These are phyloP conservation scores for Daedalea quercina DNA, from an alignment of 768 basidiomycete species.

Conservation along the genomic window DNA sequence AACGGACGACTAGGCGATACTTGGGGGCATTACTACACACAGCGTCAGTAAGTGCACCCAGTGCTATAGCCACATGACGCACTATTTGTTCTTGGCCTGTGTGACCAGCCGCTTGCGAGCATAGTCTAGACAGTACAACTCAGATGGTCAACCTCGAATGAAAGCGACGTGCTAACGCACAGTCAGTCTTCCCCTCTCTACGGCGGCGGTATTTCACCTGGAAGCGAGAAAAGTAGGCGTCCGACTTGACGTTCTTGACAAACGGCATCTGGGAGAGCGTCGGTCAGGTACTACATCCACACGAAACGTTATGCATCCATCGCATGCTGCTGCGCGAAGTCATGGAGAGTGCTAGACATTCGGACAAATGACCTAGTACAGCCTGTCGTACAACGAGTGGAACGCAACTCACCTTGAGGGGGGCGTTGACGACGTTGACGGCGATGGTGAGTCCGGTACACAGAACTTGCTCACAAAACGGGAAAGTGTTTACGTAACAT, in stretches of 20 bases:
- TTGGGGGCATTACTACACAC: constrained; percentile 81
- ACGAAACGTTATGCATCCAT: constrained; percentile 24
- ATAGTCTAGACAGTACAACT: constrained; percentile 57
- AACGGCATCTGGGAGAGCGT: constrained; percentile 74
- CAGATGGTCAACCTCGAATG: not conserved
- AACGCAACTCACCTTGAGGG: constrained; percentile 33
- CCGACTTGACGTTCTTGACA: constrained; percentile 95
- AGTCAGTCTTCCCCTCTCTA: constrained; percentile 98
- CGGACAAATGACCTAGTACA: not conserved
- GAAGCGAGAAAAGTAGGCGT: constrained; percentile 96
- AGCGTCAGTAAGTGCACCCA: not conserved
- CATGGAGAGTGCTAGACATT: not conserved
- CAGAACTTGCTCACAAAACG: not conserved
- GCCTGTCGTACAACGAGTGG: not conserved
- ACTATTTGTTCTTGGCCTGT: constrained; percentile 99
- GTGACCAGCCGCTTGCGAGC: constrained; percentile 95
- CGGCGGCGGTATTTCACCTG: constrained; percentile 98
- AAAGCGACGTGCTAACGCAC: constrained; percentile 29
- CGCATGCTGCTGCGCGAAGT: constrained; percentile 4
- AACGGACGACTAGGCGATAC: constrained; percentile 97
- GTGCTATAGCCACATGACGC: constrained; percentile 20
- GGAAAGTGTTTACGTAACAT: not conserved
- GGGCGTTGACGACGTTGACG: constrained; percentile 22
- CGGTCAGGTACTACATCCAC: constrained; percentile 22
- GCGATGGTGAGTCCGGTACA: constrained; percentile 8